Evolutionary conservation across 2,329 filamentous ascomycete species (phyloP).

Genomic region (Fusarium ambrosium): DNA sequence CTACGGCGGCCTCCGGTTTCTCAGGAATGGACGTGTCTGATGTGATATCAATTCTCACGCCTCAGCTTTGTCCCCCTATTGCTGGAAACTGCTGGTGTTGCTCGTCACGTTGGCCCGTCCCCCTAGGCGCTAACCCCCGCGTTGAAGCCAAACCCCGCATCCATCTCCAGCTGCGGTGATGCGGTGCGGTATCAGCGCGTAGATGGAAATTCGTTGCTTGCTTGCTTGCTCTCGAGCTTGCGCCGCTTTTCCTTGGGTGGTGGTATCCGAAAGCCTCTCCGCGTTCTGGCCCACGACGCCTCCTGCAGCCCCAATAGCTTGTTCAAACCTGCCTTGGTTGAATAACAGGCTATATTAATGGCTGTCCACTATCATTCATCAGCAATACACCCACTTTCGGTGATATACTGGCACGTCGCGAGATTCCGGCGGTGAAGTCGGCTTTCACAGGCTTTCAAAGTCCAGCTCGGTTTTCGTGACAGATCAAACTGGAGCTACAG

Average conservation of each 20-base stretch:
- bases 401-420: constrained; percentile 29
- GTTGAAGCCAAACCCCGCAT: constrained; percentile 48
- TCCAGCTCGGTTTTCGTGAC: constrained; percentile 16
- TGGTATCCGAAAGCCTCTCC: constrained; percentile 25
- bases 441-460: constrained; percentile 10
- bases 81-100: constrained; percentile 10
- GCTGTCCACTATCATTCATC: constrained; percentile 34
- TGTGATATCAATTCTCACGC: constrained; percentile 37
- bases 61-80: not conserved
- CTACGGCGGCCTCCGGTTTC: constrained; percentile 36
- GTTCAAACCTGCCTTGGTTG: constrained; percentile 17
- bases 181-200: constrained; percentile 48
- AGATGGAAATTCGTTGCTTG: constrained; percentile 37
- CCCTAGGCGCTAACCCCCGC: constrained; percentile 47
- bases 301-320: constrained; percentile 35
- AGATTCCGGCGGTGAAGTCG: constrained; percentile 44
- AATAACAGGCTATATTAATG: not conserved
- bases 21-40: constrained; percentile 34
- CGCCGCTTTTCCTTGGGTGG: constrained; percentile 23
- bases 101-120: constrained; percentile 43
- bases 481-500: constrained; percentile 5
- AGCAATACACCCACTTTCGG: constrained; percentile 37
- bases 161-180: constrained; percentile 37
- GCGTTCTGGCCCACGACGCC: constrained; percentile 24
- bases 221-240: constrained; percentile 12